Evolutionary conservation across 352 stramenopile species (phyloP), one percentile per base, ranked within the genome.

Genomic region (Phytophthora capsici): DNA sequence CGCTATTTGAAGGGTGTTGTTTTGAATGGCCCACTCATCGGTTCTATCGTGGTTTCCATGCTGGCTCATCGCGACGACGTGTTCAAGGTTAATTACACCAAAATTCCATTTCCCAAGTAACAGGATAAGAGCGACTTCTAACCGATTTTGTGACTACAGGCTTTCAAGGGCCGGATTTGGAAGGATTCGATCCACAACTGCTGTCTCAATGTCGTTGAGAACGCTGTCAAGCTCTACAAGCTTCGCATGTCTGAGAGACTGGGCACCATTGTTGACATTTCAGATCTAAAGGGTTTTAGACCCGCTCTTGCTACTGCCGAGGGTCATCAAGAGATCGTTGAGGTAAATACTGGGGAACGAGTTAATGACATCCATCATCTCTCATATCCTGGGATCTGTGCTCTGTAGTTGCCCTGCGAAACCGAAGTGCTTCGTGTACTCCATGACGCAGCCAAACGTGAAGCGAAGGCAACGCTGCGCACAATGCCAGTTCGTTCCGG

Each of bases 131-230:
- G 14, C 4, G 20, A 52, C 36, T 52, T 20, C 12, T 34, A 40
- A 37, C 16, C 8, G 8, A 3, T 28, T 45, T 48, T 20, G 20
- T 52, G 26, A 41, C 13, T 10, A 43, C 38, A 93, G 85, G 84
- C 73, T 16, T 94, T 94, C 34, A 72, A 68, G 2, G 80, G 84
- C 0, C 71, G 72, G 20, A 77, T 93, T 38, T 94, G 86, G 84
- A 88, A 90, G 54, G 82, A 92, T 9, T 84, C 78, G 23, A 89
- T 94, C 52, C 77, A 91, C 59, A 90, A 92, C 32, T 94, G 86
- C 57, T 94, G 86, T 41, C 71, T 91, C 19, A 91, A 89, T 55
- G 80, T 93, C 48, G 82, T 94, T 20, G 82, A 92, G 60, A 91
- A 85, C 1, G 86, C 66, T 12, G 80, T 91, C 57, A 93, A 94